Evolutionary conservation across 192 early-diverging fungal species (phyloP), one percentile per base, ranked within the genome.

Genomic region (Entophlyctis luteolus): DNA sequence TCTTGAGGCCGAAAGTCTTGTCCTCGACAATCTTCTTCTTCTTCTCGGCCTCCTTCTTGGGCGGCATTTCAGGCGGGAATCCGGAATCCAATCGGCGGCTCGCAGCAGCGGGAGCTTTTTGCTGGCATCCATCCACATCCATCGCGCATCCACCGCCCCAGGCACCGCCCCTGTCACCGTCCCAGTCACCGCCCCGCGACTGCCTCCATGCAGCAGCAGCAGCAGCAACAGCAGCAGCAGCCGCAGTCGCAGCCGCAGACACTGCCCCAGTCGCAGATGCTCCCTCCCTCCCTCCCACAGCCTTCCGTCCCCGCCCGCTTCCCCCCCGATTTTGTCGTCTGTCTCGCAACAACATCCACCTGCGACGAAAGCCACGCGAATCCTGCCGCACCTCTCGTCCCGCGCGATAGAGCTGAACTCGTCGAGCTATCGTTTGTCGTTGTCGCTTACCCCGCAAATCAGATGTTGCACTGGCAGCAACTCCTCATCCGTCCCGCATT

Each of bases 1-100:
- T 98, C 73, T 99, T 99, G 47, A 99, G 81, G 42, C 97, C 94
- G 81, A 99, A 97, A 46, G 94, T 97, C 85, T 95, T 94, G 80
- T 98, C 95, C 71, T 95, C 95, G 59, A 91, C 86, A 35, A 78
- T 68, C 83, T 96, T 91, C 62, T 87, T 84, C 78, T 91, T 92
- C 28, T n/a, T 31, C 36, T n/a, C 55, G 33, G 55, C 55, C 55
- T 57, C 31, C 25, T 10, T 16, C 34, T 57, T 57, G 8, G 55
- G 55, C 28, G 55, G 55, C 55, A 57, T 57, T 35, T 53, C 2
- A 0, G 50, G 14, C 29, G 50, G n/a, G n/a, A n/a, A n/a, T n/a
- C n/a, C n/a, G n/a, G n/a, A n/a, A n/a, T n/a, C n/a, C n/a, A n/a
- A n/a, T n/a, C n/a, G n/a, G n/a, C n/a, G n/a, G n/a, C n/a, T n/a